Evolutionary conservation across 805 yeast genomes (phyloP).

Genomic region (Kregervanrija fluxuum): DNA sequence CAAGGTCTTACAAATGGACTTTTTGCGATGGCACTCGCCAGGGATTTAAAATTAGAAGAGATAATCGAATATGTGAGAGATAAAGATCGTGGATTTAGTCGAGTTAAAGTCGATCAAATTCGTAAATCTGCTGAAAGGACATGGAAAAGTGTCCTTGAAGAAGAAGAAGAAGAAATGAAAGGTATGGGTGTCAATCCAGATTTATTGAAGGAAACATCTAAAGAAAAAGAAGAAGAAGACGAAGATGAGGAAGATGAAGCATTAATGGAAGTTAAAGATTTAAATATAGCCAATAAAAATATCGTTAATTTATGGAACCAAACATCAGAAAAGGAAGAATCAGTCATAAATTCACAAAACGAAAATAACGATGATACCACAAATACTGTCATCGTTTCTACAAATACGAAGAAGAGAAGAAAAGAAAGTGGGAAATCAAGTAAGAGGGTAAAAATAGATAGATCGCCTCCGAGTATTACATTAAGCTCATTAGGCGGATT

Average conservation of each 20-base stretch:
- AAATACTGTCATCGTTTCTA: background rate
- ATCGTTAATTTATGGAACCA: slow-evolving; percentile 66
- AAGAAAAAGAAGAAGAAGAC: slow-evolving; percentile 8
- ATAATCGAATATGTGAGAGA: slow-evolving; percentile 52
- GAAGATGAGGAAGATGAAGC: slow-evolving; percentile 29
- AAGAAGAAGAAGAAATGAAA: slow-evolving; percentile 53
- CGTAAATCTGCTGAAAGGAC: slow-evolving; percentile 60
- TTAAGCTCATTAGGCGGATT: slow-evolving; percentile 83
- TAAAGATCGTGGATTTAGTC: slow-evolving; percentile 57
- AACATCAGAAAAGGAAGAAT: slow-evolving; percentile 11
- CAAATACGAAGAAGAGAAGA: slow-evolving; percentile 25
- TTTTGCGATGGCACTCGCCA: slow-evolving; percentile 47
- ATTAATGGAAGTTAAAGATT: slow-evolving; percentile 58
- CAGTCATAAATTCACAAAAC: slow-evolving; percentile 12
- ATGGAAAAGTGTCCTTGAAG: slow-evolving; percentile 45
- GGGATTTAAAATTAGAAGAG: slow-evolving; percentile 45
- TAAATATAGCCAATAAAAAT: slow-evolving; percentile 67
- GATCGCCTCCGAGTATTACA: slow-evolving; percentile 62
- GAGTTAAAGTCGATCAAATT: slow-evolving; percentile 60
- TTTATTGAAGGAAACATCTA: slow-evolving; percentile 1
- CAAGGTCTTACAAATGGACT: slow-evolving; percentile 31
- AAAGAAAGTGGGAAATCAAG: slow-evolving; percentile 36
- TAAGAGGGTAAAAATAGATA: slow-evolving; percentile 35
- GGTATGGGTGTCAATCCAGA: slow-evolving; percentile 22
- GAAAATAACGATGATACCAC: slow-evolving; percentile 25